phyloP scores from a whole-genome alignment of 2,329 filamentous ascomycete species.

The Pseudogymnoascus sp. region DNA sequence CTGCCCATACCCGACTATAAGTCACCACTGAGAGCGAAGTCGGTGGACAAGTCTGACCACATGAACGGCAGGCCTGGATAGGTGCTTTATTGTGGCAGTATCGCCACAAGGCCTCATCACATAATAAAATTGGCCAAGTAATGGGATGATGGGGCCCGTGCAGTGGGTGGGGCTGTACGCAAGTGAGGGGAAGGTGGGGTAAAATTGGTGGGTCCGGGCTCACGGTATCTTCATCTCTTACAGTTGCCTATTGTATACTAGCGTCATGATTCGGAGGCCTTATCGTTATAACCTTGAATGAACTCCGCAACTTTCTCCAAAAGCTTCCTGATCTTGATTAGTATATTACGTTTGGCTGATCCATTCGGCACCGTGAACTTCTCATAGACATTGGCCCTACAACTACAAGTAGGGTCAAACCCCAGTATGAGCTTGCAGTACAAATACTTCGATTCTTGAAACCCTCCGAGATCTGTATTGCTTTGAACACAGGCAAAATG shows the following conservation, averaged over 20 bases:
- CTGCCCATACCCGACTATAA: not conserved
- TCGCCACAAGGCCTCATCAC: not conserved
- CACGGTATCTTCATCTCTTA: not conserved
- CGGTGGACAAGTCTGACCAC: not conserved
- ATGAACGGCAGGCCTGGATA: not conserved
- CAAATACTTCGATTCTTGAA: not conserved
- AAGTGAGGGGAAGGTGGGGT: not conserved
- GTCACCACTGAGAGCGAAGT: not conserved
- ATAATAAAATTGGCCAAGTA: not conserved
- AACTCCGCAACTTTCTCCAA: not conserved
- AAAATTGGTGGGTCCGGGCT: not conserved
- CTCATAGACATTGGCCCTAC: not conserved
- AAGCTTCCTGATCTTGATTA: constrained; percentile 1
- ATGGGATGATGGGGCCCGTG: not conserved
- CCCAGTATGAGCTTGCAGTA: not conserved
- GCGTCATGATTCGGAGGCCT: not conserved
- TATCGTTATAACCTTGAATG: not conserved
- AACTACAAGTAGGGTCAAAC: not conserved
- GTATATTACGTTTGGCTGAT: not conserved
- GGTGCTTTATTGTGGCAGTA: not conserved
- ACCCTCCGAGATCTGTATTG: not conserved
- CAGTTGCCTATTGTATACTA: not conserved
- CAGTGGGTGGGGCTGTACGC: not conserved
- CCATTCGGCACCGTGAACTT: not conserved
- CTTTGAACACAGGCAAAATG: not conserved